Conservation (phyloP, 352 stramenopile species). For the Pythium aristosporum region DNA sequence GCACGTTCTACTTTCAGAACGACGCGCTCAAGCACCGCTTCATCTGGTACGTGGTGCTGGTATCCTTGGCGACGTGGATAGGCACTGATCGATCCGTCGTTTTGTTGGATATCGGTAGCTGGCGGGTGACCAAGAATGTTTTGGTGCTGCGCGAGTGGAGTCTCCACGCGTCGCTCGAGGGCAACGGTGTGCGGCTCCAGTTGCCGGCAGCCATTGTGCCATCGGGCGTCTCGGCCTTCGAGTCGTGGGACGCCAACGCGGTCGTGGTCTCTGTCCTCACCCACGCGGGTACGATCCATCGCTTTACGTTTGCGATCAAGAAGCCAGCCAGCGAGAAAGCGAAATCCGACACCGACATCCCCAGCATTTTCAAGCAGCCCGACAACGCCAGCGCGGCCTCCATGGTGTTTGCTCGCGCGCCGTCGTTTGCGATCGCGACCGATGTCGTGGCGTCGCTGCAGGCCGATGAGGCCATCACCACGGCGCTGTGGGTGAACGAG, state of each 20-base stretch:
- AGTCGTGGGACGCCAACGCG: slow-evolving; percentile 57
- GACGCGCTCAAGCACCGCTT: slow-evolving; percentile 67
- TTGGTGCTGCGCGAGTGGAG: slow-evolving; percentile 72
- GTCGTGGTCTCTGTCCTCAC: slow-evolving; percentile 69
- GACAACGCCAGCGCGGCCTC: slow-evolving; percentile 19
- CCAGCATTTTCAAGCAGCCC: slow-evolving; percentile 59
- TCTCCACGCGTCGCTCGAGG: slow-evolving; percentile 55
- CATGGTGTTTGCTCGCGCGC: slow-evolving; percentile 44
- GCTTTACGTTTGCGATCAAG: slow-evolving; percentile 54
- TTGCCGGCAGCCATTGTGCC: slow-evolving; percentile 56
- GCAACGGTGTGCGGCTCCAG: slow-evolving; percentile 58
- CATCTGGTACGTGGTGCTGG: slow-evolving; percentile 35
- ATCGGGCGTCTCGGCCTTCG: slow-evolving; percentile 55
- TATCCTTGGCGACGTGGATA: no score
- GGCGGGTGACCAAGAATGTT: slow-evolving; percentile 73
- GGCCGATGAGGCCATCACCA: slow-evolving; percentile 60
- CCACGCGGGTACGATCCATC: slow-evolving; percentile 65
- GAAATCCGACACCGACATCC: background rate
- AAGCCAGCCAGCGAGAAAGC: background rate
- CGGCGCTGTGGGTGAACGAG: slow-evolving; percentile 73
- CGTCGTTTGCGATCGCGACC: slow-evolving; percentile 33
- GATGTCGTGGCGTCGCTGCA: slow-evolving; percentile 49
- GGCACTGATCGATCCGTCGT: background rate
- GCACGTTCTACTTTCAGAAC: slow-evolving; percentile 76
- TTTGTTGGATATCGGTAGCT: slow-evolving; percentile 28